Conservation (phyloP, 768 basidiomycete genomes). For the Cubamyces sp. region DNA sequence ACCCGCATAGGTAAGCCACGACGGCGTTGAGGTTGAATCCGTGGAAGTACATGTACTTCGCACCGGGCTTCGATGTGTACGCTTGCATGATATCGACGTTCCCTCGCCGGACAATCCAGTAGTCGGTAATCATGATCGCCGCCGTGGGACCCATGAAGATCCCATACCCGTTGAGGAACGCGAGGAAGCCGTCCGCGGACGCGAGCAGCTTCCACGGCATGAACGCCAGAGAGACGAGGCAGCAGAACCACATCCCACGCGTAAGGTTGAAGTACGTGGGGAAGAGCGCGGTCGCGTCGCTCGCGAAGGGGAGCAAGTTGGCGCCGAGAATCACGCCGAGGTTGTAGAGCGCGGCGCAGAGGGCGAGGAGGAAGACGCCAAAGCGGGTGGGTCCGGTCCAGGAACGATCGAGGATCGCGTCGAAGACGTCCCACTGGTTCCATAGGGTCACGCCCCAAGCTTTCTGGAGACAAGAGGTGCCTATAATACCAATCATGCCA, state of each 20-base stretch:
- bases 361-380: slow-evolving; percentile 28
- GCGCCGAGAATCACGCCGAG: slow-evolving; percentile 27
- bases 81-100: slow-evolving; percentile 23
- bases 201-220: slow-evolving; percentile 30
- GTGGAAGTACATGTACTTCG: slow-evolving; percentile 28
- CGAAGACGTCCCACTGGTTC: slow-evolving; percentile 29
- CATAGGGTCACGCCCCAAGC: slow-evolving; percentile 28
- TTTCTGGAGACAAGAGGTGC: slow-evolving; percentile 24
- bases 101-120: slow-evolving; percentile 27
- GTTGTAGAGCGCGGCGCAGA: slow-evolving; percentile 26
- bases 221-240: slow-evolving; percentile 24
- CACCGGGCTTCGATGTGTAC: slow-evolving; percentile 17
- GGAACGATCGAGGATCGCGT: slow-evolving; percentile 28
- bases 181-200: slow-evolving; percentile 26
- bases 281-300: slow-evolving; percentile 26
- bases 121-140: slow-evolving; percentile 29
- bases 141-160: slow-evolving; percentile 30
- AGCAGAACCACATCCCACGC: slow-evolving; percentile 31
- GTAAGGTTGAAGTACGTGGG: slow-evolving; percentile 26
- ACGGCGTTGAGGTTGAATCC: slow-evolving; percentile 25
- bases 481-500: slow-evolving; percentile 28
- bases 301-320: slow-evolving; percentile 27
- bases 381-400: slow-evolving; percentile 21
- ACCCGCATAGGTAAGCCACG: slow-evolving; percentile 24
- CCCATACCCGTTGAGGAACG: slow-evolving; percentile 27